Evolutionary conservation across 192 early-diverging fungal species (phyloP).

Genomic region (Backusella luteola): DNA sequence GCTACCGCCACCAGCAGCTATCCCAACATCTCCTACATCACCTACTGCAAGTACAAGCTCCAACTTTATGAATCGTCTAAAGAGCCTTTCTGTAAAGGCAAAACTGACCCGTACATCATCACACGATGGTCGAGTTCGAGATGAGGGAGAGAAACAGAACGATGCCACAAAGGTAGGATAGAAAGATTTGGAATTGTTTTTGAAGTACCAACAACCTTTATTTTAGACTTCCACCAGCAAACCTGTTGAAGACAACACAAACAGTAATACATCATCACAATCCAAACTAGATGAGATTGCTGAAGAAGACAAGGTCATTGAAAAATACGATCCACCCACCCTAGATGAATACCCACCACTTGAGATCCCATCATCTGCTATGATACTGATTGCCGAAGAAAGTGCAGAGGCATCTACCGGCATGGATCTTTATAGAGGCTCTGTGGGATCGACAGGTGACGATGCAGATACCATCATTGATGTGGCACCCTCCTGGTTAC

Average conservation of each 20-base stretch:
- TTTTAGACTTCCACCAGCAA: not conserved
- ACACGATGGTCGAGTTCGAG: conserved; percentile 29
- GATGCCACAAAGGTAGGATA: not conserved
- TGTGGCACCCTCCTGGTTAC: conserved; percentile 81
- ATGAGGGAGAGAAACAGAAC: not conserved
- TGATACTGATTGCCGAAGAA: conserved; percentile 74
- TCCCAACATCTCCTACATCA: conserved; percentile 12
- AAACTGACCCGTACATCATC: conserved; percentile 43
- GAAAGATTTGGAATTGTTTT: too few species aligned
- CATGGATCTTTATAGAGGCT: conserved; percentile 71
- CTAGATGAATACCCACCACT: conserved; percentile 63
- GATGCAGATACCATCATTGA: conserved; percentile 57
- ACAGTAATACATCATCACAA: not conserved
- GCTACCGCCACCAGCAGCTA: conserved; percentile 37
- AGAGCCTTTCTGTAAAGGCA: conserved; percentile 41
- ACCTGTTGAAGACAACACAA: not conserved
- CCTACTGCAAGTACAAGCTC: conserved; percentile 7
- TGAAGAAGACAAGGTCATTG: not conserved
- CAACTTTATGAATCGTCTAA: conserved; percentile 46
- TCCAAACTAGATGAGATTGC: not conserved
- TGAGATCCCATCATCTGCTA: conserved; percentile 59
- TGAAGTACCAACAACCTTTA: not conserved
- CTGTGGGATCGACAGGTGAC: conserved; percentile 48
- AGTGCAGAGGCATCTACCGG: conserved; percentile 66
- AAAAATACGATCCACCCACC: conserved; percentile 39